A percentile compares a stretch with the other conserved stretches of the same genome.
These are phyloP conservation scores for Zalaria sp. DNA, from an alignment of 2,329 filamentous ascomycete species.

Conservation along the genomic window DNA sequence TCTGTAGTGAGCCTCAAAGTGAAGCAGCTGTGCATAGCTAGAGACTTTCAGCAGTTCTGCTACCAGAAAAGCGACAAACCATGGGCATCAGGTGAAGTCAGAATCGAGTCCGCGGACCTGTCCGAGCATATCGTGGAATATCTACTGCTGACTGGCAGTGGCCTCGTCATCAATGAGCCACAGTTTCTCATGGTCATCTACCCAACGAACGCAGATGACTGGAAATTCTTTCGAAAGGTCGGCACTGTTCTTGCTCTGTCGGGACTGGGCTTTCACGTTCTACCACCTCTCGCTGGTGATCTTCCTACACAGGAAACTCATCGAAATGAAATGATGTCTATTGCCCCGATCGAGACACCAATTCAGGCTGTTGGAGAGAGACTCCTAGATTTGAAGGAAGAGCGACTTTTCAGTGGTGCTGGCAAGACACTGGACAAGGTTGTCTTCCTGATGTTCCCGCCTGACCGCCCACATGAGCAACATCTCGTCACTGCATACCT, in stretches of 20 bases:
- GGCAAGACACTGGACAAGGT: slow-evolving; percentile 4
- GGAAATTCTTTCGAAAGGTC: slow-evolving; percentile 11
- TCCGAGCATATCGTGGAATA: slow-evolving; percentile 7
- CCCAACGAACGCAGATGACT: slow-evolving; percentile 12
- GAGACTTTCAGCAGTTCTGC: slow-evolving; percentile 4
- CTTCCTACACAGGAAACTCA: neutral
- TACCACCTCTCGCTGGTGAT: neutral
- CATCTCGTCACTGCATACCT: slow-evolving; percentile 10
- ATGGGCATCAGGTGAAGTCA: neutral
- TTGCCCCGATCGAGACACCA: neutral
- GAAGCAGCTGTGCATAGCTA: slow-evolving; percentile 1
- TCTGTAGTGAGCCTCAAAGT: neutral
- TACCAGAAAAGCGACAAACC: slow-evolving; percentile 1
- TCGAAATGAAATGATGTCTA: neutral
- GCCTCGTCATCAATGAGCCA: slow-evolving; percentile 7
- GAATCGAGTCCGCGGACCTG: neutral
- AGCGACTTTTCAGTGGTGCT: slow-evolving; percentile 1
- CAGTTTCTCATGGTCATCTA: slow-evolving; percentile 12
- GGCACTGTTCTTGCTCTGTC: neutral
- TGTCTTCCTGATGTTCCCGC: slow-evolving; percentile 16
- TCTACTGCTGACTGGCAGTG: slow-evolving; percentile 10
- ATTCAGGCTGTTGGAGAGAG: neutral
- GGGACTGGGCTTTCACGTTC: slow-evolving; percentile 4
- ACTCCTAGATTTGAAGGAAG: neutral
- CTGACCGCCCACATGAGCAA: slow-evolving; percentile 8